Evolutionary conservation across 2,329 filamentous ascomycete genomes (phyloP), one percentile per base, ranked within the genome.

Genomic region (Drechslerella dactyloides): DNA sequence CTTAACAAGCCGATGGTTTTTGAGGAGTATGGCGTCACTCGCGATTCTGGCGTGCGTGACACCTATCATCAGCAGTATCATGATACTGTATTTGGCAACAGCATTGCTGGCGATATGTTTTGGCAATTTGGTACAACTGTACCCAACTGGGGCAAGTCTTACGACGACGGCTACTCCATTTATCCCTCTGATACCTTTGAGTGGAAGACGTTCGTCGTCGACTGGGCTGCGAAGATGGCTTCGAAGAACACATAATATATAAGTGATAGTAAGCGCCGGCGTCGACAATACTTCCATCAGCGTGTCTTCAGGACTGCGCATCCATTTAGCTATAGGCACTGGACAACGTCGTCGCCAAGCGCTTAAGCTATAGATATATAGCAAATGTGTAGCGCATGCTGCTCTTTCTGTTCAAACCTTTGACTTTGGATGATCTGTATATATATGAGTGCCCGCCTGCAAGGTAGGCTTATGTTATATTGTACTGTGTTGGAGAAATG

Each of bases 1-100:
- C 73, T 78, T n/a, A 78, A 78, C 35, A 82, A 75, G 33, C 75
- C 73, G 35, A 69, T 74, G 55, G 57, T 74, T 19, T 69, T 75
- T 46, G 74, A 75, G 30, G 74, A 75, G 59, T 76, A 75, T 55
- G 73, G 75, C 52, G 64, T 75, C 40, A 66, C 74, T 21, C 56
- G 74, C 21, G 58, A 69, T n/a, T 74, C 66, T 58, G 73, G 73
- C 48, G 48, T 62, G 21, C 63, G 74, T 30, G 57, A 65, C n/a
- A 72, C 56, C 42, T 75, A 74, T n/a, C 51, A 74, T 40, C 69
- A 63, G 48, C 65, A 64, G 52, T 74, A 73, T 56, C 75, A 76
- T 58, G 68, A 64, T 21, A 63, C 73, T 8, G 73, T 74, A 30
- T 64, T 75, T 17, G 63, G 44, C 33, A 75, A 52, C 37, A 51